A percentile compares a stretch with the other conserved stretches of the same genome.
These are phyloP conservation scores for Geum urbanum DNA, from an alignment of 306 rosid species.

Conservation along the genomic window DNA sequence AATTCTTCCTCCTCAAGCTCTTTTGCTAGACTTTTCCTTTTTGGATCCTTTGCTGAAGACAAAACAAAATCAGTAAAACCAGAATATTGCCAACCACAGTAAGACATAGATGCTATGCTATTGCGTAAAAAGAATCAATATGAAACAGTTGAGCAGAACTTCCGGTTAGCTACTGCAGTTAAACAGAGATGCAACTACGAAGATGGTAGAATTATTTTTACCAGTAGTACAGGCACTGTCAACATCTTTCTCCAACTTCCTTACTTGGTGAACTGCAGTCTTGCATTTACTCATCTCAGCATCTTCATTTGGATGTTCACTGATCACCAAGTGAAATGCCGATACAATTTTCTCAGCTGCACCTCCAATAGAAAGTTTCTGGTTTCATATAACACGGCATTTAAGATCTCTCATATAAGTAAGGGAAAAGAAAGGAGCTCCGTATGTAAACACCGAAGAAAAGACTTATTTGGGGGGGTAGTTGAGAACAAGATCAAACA, in stretches of 20 bases:
- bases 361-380: slow-evolving; percentile 87
- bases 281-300: slow-evolving; percentile 79
- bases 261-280: slow-evolving; percentile 62
- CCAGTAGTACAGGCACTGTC: slow-evolving; percentile 61
- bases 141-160: not conserved
- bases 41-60: slow-evolving; percentile 77
- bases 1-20: slow-evolving; percentile 76
- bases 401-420: slow-evolving; percentile 5
- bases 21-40: slow-evolving; percentile 60
- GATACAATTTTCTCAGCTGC: slow-evolving; percentile 82
- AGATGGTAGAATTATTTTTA: slow-evolving; percentile 27
- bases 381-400: slow-evolving; percentile 27
- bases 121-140: not conserved
- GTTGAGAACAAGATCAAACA: not conserved
- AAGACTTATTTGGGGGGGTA: slow-evolving; percentile 5
- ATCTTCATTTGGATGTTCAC: slow-evolving; percentile 72
- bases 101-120: not conserved
- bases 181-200: slow-evolving; percentile 14
- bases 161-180: not conserved
- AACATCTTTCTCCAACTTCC: slow-evolving; percentile 74
- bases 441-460: not conserved
- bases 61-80: slow-evolving; percentile 31
- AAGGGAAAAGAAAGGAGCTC: slow-evolving; percentile 15
- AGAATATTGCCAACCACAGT: slow-evolving; percentile 3
- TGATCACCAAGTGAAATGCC: slow-evolving; percentile 70